These are phyloP conservation scores for Cucurbita maxima DNA, from an alignment of 306 rosid species.

Conservation along the genomic window DNA sequence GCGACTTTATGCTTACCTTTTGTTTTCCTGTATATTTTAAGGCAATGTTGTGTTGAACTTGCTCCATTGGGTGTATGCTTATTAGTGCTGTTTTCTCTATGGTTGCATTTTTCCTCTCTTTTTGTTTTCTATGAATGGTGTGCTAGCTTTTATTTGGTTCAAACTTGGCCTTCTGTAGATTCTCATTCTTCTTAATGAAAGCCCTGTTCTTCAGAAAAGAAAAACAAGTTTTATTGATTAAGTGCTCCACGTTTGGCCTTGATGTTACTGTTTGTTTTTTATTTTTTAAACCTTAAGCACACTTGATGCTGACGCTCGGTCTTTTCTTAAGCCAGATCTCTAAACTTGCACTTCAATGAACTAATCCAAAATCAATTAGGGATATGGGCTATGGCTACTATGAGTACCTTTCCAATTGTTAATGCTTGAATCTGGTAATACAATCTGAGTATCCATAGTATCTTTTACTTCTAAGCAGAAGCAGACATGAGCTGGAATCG, in stretches of 20 bases:
- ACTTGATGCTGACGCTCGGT: neutral
- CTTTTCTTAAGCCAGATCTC: neutral
- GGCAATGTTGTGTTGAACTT: neutral
- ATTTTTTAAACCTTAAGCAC: neutral
- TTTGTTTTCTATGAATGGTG: neutral
- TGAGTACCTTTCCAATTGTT: neutral
- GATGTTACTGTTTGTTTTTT: neutral
- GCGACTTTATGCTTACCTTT: neutral
- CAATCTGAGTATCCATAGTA: neutral
- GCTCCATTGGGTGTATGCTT: neutral
- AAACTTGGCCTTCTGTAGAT: neutral
- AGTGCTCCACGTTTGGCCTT: neutral
- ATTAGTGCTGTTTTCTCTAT: neutral
- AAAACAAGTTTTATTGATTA: neutral
- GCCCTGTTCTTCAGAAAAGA: neutral
- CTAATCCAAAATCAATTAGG: neutral
- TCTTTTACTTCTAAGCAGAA: slow-evolving; percentile 46
- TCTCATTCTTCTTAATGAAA: neutral
- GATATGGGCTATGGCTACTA: neutral
- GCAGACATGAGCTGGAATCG: slow-evolving; percentile 93
- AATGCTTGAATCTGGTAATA: neutral
- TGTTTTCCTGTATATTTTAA: neutral
- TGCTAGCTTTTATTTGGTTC: neutral
- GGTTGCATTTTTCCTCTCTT: neutral
- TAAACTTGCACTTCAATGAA: neutral